phyloP scores from a whole-genome alignment of 768 basidiomycete genomes.

The Coprinellus aureogranulatus region DNA sequence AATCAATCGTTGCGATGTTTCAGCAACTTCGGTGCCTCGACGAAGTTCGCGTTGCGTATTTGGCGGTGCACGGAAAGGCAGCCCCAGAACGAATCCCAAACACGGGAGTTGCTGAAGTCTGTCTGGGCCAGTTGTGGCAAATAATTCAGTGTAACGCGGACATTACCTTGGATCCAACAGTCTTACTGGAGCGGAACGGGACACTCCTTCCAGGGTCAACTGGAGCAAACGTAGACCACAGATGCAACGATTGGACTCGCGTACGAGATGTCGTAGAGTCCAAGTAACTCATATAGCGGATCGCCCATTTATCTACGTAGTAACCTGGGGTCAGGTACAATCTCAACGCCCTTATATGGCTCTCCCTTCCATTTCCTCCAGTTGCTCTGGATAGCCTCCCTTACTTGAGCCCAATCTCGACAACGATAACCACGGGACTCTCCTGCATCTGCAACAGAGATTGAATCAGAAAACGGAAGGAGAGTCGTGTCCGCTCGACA shows the following conservation, averaged over 20 bases:
- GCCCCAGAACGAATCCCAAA: not conserved
- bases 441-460: not conserved
- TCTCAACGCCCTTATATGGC: not conserved
- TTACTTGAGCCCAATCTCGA: not conserved
- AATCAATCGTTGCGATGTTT: not conserved
- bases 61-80: not conserved
- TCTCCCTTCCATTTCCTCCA: not conserved
- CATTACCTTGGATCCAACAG: not conserved
- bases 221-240: not conserved
- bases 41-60: not conserved
- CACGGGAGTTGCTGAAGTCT: not conserved
- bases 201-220: not conserved
- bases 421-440: not conserved
- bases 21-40: conserved; percentile 1
- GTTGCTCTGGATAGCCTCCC: not conserved
- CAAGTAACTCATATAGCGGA: too few species aligned
- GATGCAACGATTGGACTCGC: not conserved
- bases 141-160: conserved; percentile 1
- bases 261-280: not conserved
- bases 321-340: too few species aligned
- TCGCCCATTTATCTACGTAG: too few species aligned
- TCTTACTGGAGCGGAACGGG: not conserved
- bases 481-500: not conserved
- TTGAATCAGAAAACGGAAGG: not conserved
- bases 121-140: conserved; percentile 1